phyloP scores from a whole-genome alignment of 108 stramenopile species.

The Cyclotella baltica region DNA sequence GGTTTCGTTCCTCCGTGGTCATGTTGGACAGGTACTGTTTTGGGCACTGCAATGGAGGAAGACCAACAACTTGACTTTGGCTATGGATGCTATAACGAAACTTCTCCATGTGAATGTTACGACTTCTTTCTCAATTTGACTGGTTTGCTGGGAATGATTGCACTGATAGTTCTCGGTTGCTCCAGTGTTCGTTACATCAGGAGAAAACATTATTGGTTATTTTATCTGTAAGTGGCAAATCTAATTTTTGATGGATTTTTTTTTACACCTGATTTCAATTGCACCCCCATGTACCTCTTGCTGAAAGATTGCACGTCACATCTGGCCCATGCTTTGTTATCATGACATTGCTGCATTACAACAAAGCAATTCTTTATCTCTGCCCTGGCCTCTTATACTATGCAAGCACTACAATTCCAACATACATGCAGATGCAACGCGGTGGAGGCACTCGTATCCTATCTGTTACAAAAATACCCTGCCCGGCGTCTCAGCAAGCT shows the following conservation, averaged over 20 bases:
- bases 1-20: constrained; percentile 28
- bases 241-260: neutral
- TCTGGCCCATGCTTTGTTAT: constrained; percentile 20
- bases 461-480: constrained; percentile 17
- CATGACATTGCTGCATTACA: constrained; percentile 18
- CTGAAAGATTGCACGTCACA: constrained; percentile 13
- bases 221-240: constrained; percentile 24
- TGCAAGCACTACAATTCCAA: constrained; percentile 22
- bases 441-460: constrained; percentile 21
- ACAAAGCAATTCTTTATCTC: constrained; percentile 20
- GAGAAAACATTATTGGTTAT: constrained; percentile 18
- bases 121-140: constrained; percentile 54
- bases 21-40: constrained; percentile 45
- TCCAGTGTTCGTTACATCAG: constrained; percentile 17
- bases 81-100: constrained; percentile 47
- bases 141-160: constrained; percentile 11
- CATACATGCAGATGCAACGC: neutral
- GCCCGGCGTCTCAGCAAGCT: neutral
- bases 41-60: neutral
- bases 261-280: neutral
- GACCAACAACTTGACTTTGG: constrained; percentile 26
- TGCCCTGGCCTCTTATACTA: constrained; percentile 32
- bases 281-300: neutral
- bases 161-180: neutral
- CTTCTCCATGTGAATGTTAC: constrained; percentile 56